Conservation (phyloP, 2,329 filamentous ascomycete species). For the Chaetomium strumarium region DNA sequence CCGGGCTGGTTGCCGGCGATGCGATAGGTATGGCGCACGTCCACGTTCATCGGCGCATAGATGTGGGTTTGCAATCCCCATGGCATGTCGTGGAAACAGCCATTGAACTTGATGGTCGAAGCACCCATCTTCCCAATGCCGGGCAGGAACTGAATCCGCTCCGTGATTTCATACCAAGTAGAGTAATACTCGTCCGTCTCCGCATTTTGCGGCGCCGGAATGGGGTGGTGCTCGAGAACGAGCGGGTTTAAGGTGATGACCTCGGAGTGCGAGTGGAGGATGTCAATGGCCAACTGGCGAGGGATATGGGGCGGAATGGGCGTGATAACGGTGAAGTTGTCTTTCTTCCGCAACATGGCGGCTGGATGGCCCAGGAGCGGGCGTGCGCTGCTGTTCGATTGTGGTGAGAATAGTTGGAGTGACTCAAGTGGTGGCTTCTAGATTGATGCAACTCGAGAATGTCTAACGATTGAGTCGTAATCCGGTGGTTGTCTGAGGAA, state of each 20-base stretch:
- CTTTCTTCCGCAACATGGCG: constrained; percentile 55
- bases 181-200: constrained; percentile 65
- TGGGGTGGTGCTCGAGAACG: constrained; percentile 56
- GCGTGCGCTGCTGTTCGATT: neutral
- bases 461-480: neutral
- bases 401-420: neutral
- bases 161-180: constrained; percentile 67
- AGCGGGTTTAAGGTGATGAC: constrained; percentile 67
- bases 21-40: constrained; percentile 62
- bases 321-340: constrained; percentile 62
- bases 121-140: constrained; percentile 60
- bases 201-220: constrained; percentile 61
- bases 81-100: constrained; percentile 66
- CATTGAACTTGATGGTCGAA: constrained; percentile 62
- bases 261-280: constrained; percentile 64
- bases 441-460: neutral
- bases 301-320: constrained; percentile 65
- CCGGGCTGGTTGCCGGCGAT: constrained; percentile 65
- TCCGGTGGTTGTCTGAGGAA: neutral
- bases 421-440: no score
- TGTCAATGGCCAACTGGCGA: constrained; percentile 65
- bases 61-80: constrained; percentile 68
- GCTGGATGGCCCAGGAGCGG: neutral
- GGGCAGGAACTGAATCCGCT: constrained; percentile 63
- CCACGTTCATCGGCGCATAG: constrained; percentile 61